Base-by-base conservation (phyloP, 2,329 filamentous ascomycete species). In the Pseudocercospora cruenta region DNA sequence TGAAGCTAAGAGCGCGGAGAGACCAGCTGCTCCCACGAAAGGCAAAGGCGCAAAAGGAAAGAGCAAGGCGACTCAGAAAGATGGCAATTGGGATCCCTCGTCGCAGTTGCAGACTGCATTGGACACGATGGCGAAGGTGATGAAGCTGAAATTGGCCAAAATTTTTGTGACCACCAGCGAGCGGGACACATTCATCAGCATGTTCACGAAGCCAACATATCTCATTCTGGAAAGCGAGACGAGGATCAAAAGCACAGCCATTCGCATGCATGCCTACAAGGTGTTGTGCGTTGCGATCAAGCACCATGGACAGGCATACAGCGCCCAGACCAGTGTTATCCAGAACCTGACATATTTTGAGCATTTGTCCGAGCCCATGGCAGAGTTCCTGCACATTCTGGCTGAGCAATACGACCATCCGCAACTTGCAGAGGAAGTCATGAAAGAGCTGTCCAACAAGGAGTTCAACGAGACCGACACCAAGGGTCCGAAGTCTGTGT, bases 281-380 rank as follows among this genome's bases (percentile, higher is more conserved):
- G 93, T 98, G 21, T 83, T 99, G 7, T 99, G 95, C 76, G 92
- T 98, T 72, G 94, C 96, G 39, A 89, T 99, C 67, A 99, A 99
- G 82, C 94, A 98, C 76, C 95, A 99, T 77, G 95, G 95, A 1
- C 95, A 99, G 79, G 95, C 91, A 71, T 97, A 97, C 77, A 94
- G 92, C 60, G 95, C 95, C 1, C 95, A 99, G 84, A 98, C 96
- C 57, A 96, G 94, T 54, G 96, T 99, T 74, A 94, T 98, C 62
- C 95, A 99, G 79, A 98, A 95, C 76, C 82, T 99, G 71, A 97
- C 95, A 4, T 99, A 99, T 78, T 99, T 98, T 74, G 95, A 99
- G 80, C 95, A 99, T 79, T 82, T 99, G n/a, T 94, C 95, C 0
- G 95, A 99, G 76, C 95, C 95, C 1, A 99, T 99, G 95, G 95